A percentile compares a stretch with the other conserved stretches of the same genome.
These are phyloP conservation scores for Pholiota molesta DNA, from an alignment of 768 basidiomycete species.

Conservation along the genomic window DNA sequence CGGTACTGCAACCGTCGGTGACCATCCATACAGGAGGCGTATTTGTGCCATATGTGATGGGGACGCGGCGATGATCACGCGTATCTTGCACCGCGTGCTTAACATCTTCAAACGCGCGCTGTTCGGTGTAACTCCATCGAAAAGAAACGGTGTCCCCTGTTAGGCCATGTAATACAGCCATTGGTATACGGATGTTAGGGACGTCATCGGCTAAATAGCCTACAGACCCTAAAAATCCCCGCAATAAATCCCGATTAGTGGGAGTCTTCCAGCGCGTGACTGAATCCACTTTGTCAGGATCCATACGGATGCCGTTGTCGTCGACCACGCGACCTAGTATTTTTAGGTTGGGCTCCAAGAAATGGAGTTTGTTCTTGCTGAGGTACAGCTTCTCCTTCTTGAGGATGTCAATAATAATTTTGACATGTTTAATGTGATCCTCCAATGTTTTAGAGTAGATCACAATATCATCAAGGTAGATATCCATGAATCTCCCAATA, in stretches of 20 bases:
- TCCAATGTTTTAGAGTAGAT: not conserved
- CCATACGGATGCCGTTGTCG: slow-evolving; percentile 37
- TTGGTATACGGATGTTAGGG: too few relatives aligned
- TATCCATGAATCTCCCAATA: slow-evolving; percentile 38
- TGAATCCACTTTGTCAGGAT: slow-evolving; percentile 40
- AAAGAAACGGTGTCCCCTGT: slow-evolving; percentile 8
- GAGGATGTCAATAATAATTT: not conserved
- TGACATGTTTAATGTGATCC: not conserved
- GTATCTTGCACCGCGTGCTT: slow-evolving; percentile 21
- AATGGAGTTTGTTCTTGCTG: slow-evolving; percentile 28
- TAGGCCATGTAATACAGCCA: too few relatives aligned
- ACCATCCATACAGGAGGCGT: slow-evolving; percentile 18
- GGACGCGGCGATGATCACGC: slow-evolving; percentile 20
- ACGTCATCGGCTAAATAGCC: slow-evolving; percentile 15
- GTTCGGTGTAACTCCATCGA: slow-evolving; percentile 23
- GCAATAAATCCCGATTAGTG: slow-evolving; percentile 27
- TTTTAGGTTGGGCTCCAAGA: slow-evolving; percentile 29
- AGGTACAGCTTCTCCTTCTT: not conserved
- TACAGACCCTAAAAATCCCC: slow-evolving; percentile 28
- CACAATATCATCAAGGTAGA: slow-evolving; percentile 23
- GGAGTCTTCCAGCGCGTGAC: slow-evolving; percentile 33
- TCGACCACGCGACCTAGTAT: slow-evolving; percentile 27
- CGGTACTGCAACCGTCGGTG: slow-evolving; percentile 29
- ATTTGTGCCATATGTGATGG: slow-evolving; percentile 10
- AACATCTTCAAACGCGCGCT: slow-evolving; percentile 33